A percentile compares a stretch with the other conserved stretches of the same genome.
Evolutionary conservation across 169 alveolate genomes (phyloP).

Genomic region (Toxoplasma gondii): DNA sequence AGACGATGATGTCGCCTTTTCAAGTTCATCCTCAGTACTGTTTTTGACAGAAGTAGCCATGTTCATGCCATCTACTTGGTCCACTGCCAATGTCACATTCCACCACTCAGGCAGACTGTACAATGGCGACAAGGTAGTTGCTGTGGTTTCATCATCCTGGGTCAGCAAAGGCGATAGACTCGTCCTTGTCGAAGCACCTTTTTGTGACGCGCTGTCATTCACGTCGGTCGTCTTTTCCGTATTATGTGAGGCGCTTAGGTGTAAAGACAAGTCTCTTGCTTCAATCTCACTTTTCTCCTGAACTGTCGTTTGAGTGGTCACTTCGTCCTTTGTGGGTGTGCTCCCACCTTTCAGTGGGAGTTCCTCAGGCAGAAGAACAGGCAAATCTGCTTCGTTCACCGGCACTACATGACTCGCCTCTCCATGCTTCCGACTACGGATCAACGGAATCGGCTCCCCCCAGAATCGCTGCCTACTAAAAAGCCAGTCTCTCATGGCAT

Average conservation of each 20-base stretch:
- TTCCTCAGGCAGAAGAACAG: slow-evolving; percentile 66
- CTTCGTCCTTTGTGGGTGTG: background rate
- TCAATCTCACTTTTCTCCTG: background rate
- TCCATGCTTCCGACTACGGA: slow-evolving; percentile 43
- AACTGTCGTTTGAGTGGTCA: background rate
- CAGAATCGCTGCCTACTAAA: slow-evolving; percentile 92
- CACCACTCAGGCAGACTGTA: background rate
- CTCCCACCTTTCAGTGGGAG: background rate
- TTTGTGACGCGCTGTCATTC: background rate
- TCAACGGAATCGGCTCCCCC: slow-evolving; percentile 95
- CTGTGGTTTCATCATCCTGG: background rate
- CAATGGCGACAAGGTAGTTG: background rate
- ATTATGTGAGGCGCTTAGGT: background rate
- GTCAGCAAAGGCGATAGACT: background rate
- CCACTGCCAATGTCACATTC: slow-evolving; percentile 10
- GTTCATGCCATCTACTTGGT: background rate
- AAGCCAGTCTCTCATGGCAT: slow-evolving; percentile 88
- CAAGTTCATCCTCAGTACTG: background rate
- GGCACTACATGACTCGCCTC: slow-evolving; percentile 53
- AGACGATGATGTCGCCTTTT: no score
- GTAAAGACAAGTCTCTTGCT: background rate
- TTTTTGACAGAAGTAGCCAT: background rate
- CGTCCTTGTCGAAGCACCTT: no score
- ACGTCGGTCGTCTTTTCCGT: background rate
- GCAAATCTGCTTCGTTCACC: slow-evolving; percentile 59